These are phyloP conservation scores for Talaromyces sp. DNA, from an alignment of 2,329 filamentous ascomycete species.

Conservation along the genomic window DNA sequence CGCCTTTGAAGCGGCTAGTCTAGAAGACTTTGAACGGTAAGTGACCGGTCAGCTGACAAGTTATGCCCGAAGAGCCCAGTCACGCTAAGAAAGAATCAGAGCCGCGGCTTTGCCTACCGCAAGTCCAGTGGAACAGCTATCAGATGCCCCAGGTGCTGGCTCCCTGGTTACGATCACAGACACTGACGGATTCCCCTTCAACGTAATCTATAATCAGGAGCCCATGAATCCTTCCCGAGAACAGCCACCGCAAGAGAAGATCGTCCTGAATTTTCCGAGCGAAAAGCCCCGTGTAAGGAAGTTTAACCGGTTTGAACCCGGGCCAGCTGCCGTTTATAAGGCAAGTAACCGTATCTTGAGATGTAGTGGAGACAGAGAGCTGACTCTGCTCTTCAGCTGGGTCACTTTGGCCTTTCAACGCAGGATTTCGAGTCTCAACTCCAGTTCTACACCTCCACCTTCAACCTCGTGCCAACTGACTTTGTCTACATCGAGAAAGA, in stretches of 20 bases:
- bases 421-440: constrained; percentile 40
- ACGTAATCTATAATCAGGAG: constrained; percentile 27
- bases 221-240: neutral
- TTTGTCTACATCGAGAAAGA: constrained; percentile 41
- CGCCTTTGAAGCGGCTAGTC: constrained; percentile 5
- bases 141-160: constrained; percentile 27
- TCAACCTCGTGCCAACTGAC: constrained; percentile 53
- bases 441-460: constrained; percentile 50
- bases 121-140: constrained; percentile 15
- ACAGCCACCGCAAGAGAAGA: constrained; percentile 25
- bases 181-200: constrained; percentile 30
- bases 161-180: constrained; percentile 26
- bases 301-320: constrained; percentile 49
- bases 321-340: constrained; percentile 54
- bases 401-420: constrained; percentile 37
- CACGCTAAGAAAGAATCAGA: too few relatives aligned
- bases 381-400: neutral
- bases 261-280: constrained; percentile 40
- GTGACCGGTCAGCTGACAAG: constrained; percentile 3
- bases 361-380: constrained; percentile 45
- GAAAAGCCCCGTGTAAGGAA: constrained; percentile 42
- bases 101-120: neutral
- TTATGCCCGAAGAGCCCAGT: too few relatives aligned
- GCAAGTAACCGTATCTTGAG: constrained; percentile 14
- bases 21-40: constrained; percentile 10